Base-by-base conservation (phyloP, 2,329 filamentous ascomycete species). In the Rasamsonia emersonii region DNA sequence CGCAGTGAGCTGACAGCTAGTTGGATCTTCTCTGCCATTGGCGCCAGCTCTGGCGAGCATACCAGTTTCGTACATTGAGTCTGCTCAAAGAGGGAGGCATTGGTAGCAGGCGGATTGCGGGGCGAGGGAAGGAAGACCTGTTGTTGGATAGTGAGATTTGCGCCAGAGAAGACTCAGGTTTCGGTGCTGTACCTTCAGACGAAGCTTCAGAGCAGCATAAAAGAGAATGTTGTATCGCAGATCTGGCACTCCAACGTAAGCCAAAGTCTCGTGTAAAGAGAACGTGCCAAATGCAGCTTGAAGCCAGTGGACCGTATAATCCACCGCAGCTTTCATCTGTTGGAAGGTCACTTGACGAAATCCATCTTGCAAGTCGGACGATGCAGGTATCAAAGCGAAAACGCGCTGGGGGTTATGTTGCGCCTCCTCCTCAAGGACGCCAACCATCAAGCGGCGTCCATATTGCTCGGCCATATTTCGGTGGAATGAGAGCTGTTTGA, bases 161-260 rank as follows among this genome's bases (percentile, higher is more conserved):
- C n/a, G n/a, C n/a, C 6, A 19, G 18, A 17, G 4, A 18, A 9
- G 15, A n/a, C 15, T 9, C 9, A 19, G 7, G 14, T 11, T 10
- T 11, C 19, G 6, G n/a, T n/a, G n/a, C 4, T 16, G 18, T 29
- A 35, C 33, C 33, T 35, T 35, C 4, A 30, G 18, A 9, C 21
- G 27, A 21, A 35, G 11, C 13, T 30, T 35, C 2, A 35, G 2
- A 2, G 28, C 19, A 11, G 33, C 33, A n/a, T 30, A 35, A 13
- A 35, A 26, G n/a, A 35, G 15, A 8, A 35, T 30, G 15, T 30
- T 30, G 27, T 35, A 35, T 18, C 27, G 15, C 9, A 35, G 6
- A 5, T 35, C 33, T 2, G 20, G 6, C 3, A 30, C 19, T 11
- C 33, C 33, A 8, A 35, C 20, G 4, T 35, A 35, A 18, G 20